Base-by-base conservation (phyloP, 2,329 filamentous ascomycete species). In the Alternaria viburni region DNA sequence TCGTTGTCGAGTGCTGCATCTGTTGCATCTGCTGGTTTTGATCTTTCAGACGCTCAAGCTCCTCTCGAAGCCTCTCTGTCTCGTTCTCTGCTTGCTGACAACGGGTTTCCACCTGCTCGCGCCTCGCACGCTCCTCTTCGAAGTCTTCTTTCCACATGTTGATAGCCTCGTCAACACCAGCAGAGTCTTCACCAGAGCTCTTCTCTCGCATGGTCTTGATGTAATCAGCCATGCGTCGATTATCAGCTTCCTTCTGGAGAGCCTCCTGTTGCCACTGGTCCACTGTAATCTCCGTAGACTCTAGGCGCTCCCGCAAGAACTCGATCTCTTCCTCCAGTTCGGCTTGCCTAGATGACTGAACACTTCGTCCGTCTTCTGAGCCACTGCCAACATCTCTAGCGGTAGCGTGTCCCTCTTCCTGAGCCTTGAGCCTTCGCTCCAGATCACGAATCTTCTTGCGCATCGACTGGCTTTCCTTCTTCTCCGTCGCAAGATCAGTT, bases 71-170 rank as follows among this genome's bases (percentile, higher is more conserved):
- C 71, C 87, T 89, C 68, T 90, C 90, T 70, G 94, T 94, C 69
- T 98, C 94, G 45, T 97, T 93, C 69, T 98, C 94, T 0, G 92
- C 89, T 79, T 97, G 93, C 79, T 97, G 94, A 64, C 93, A 89
- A 25, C 94, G 89, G 9, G 91, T 91, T 69, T 98, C 94, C 0
- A 92, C 89, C 79, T 97, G 92, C 79, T 97, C 95, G 61, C 95
- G 89, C 28, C 93, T 89, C 4, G 91, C 91, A 3, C 92, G 96
- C 80, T 99, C 96, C 68, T 96, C 93, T 75, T 97, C 93, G 25
- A 97, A 87, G 65, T 98, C 88, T 72, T 97, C 95, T 78, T 97
- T 97, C 91, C 93, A 97, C 79, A 97, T 95, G 66, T 96, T 93
- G 46, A 81, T 75, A 17, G 80, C 80, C 64, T 82, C 80, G 54